phyloP scores from a whole-genome alignment of 2,329 filamentous ascomycete species.

The Plenodomus tracheiphilus region DNA sequence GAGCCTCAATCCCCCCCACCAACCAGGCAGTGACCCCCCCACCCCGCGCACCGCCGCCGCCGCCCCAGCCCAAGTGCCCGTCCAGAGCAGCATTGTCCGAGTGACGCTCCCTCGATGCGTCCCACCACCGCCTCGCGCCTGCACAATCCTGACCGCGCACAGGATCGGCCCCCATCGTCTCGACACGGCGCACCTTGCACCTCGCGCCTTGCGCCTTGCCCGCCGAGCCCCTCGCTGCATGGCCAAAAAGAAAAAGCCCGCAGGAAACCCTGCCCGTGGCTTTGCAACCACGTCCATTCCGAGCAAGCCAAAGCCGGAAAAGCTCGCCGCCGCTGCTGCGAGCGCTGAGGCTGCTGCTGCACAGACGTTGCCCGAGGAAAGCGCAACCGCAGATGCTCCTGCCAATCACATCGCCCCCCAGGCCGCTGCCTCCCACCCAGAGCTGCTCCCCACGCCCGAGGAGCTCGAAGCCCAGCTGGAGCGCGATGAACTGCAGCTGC shows the following conservation, averaged over 20 bases:
- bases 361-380: slow-evolving; percentile 17
- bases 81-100: neutral
- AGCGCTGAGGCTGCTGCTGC: slow-evolving; percentile 5
- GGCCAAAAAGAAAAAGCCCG: slow-evolving; percentile 93
- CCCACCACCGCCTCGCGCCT: slow-evolving; percentile 23
- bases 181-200: slow-evolving; percentile 31
- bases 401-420: slow-evolving; percentile 2
- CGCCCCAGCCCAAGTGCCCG: too few relatives aligned
- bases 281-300: slow-evolving; percentile 93
- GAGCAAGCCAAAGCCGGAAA: slow-evolving; percentile 68
- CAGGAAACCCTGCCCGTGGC: slow-evolving; percentile 83
- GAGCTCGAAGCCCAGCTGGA: slow-evolving; percentile 89
- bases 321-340: slow-evolving; percentile 22
- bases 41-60: too few relatives aligned
- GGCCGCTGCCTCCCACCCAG: slow-evolving; percentile 23
- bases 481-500: slow-evolving; percentile 82
- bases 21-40: neutral
- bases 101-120: slow-evolving; percentile 37
- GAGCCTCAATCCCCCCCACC: neutral
- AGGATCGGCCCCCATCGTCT: slow-evolving; percentile 43
- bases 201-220: slow-evolving; percentile 10
- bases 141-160: slow-evolving; percentile 40
- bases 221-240: slow-evolving; percentile 49
- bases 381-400: slow-evolving; percentile 7
- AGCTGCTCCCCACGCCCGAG: slow-evolving; percentile 69